These are phyloP conservation scores for Thelephora terrestris DNA, from an alignment of 1,284 basidiomycete genomes.

Conservation along the genomic window DNA sequence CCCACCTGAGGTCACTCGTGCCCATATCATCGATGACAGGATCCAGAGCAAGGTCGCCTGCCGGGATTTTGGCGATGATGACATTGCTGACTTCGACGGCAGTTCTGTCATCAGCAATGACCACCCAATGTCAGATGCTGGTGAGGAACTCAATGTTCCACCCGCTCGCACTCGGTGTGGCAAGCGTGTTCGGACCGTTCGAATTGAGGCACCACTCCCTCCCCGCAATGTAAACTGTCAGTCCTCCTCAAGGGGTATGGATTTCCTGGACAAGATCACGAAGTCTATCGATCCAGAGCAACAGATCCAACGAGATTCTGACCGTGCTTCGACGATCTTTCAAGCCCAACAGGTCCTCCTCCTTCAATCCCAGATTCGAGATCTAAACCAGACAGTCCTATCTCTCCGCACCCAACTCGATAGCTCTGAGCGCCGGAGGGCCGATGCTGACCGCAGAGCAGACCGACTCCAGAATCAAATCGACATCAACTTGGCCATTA, in stretches of 20 bases:
- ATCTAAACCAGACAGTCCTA: neutral
- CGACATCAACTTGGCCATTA: no score
- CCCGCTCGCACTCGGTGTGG: no score
- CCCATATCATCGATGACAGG: conserved; percentile 17
- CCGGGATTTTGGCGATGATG: conserved; percentile 18
- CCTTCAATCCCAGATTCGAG: neutral
- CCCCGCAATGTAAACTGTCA: no score
- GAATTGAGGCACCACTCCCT: no score
- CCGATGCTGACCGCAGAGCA: neutral
- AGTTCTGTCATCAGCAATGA: neutral
- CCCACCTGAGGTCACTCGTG: conserved; percentile 18
- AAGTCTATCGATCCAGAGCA: neutral
- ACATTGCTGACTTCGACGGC: neutral
- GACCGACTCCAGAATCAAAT: neutral
- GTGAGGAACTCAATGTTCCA: no score
- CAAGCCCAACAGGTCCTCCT: neutral
- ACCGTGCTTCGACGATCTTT: neutral
- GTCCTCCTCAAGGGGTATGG: neutral
- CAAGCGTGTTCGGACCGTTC: no score
- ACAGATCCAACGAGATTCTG: neutral
- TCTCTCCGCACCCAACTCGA: neutral
- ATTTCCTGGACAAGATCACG: neutral
- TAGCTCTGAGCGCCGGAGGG: conserved; percentile 7
- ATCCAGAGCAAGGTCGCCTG: conserved; percentile 17
- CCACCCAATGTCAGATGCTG: no score